Evolutionary conservation across 2,329 filamentous ascomycete species (phyloP).

Genomic region (Trichophyton mentagrophytes): DNA sequence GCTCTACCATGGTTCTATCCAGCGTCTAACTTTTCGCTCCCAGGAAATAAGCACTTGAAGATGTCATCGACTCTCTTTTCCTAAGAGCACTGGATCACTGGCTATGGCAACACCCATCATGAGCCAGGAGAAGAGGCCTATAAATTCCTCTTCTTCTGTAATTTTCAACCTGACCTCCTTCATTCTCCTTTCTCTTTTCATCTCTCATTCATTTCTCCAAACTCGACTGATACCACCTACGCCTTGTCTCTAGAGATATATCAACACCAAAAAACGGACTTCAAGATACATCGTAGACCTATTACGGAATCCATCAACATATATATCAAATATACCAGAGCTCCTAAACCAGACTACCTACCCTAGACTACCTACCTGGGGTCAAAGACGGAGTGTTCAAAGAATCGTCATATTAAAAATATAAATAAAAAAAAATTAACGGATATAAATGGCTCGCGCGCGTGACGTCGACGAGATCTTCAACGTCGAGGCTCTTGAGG

Average conservation of each 20-base stretch:
- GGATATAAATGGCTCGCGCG: background rate
- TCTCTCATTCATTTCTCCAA: no score
- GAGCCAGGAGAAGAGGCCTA: no score
- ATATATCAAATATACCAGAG: background rate
- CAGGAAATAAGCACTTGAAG: background rate
- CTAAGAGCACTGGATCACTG: no score
- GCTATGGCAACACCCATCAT: background rate
- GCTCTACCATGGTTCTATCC: background rate
- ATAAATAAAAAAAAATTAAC: background rate
- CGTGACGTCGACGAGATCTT: background rate
- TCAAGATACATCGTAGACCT: background rate
- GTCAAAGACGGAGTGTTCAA: background rate
- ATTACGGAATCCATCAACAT: background rate
- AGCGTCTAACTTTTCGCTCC: background rate
- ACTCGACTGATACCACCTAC: no score
- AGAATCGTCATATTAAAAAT: background rate
- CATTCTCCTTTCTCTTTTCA: no score
- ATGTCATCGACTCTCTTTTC: background rate
- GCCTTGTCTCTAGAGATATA: no score
- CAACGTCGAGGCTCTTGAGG: background rate
- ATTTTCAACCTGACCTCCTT: no score
- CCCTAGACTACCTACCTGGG: background rate
- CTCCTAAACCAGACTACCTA: background rate
- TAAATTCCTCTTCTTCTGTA: no score
- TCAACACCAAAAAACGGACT: background rate